A percentile compares a stretch with the other conserved stretches of the same genome.
These are phyloP conservation scores for Coemansia sp. DNA, from an alignment of 192 early-diverging fungal species.

Conservation along the genomic window DNA sequence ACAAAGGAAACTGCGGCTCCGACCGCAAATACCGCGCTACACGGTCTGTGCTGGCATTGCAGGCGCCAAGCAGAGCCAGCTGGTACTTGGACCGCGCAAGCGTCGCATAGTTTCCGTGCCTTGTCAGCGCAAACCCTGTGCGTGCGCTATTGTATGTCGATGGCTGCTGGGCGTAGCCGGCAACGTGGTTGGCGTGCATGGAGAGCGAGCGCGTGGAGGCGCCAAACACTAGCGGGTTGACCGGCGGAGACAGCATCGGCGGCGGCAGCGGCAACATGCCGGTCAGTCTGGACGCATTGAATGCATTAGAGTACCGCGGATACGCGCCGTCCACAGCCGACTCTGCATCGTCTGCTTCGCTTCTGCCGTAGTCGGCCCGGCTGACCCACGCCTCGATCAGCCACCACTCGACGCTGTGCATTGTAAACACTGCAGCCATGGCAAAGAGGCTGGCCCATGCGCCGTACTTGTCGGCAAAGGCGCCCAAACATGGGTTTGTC, in stretches of 20 bases:
- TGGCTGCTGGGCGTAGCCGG: not conserved
- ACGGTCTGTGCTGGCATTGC: constrained; percentile 2
- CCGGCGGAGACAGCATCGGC: constrained; percentile 20
- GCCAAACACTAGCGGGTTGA: constrained; percentile 36
- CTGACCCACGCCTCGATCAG: constrained; percentile 35
- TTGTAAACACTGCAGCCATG: constrained; percentile 61
- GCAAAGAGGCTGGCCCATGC: constrained; percentile 63
- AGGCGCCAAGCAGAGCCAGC: constrained; percentile 25
- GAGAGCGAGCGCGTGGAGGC: constrained; percentile 16
- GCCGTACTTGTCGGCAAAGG: constrained; percentile 51
- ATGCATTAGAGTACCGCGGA: constrained; percentile 22
- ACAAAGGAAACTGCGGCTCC: constrained; percentile 40
- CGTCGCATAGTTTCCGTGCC: constrained; percentile 46
- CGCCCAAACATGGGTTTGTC: constrained; percentile 55
- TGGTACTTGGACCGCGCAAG: constrained; percentile 43
- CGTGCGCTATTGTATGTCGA: constrained; percentile 4
- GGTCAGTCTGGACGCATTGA: constrained; percentile 4
- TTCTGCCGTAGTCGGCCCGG: not conserved
- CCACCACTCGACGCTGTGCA: constrained; percentile 68
- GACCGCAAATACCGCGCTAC: constrained; percentile 31
- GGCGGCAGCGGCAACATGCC: constrained; percentile 22
- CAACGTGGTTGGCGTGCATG: not conserved
- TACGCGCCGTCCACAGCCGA: constrained; percentile 10
- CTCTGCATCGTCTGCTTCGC: constrained; percentile 8
- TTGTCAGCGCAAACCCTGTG: constrained; percentile 37